Evolutionary conservation across 2,329 filamentous ascomycete species (phyloP).

Genomic region (Talaromyces sp.): DNA sequence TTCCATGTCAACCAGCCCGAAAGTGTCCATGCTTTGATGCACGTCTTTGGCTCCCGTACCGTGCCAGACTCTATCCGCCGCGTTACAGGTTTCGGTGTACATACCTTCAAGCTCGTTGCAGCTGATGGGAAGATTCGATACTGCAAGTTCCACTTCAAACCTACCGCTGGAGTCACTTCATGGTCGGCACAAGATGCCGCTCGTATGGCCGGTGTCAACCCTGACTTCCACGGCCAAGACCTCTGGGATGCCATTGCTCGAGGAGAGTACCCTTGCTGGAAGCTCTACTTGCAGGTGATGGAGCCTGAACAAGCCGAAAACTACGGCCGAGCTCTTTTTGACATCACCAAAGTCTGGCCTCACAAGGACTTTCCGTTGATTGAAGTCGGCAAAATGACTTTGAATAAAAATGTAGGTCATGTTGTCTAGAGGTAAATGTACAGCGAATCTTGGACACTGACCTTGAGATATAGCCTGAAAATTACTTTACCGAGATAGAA

Average conservation of each 20-base stretch:
- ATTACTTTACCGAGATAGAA: constrained; percentile 21
- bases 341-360: constrained; percentile 13
- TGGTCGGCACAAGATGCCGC: constrained; percentile 44
- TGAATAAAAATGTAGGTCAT: constrained; percentile 15
- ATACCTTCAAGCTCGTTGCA: constrained; percentile 58
- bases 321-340: constrained; percentile 16
- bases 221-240: constrained; percentile 17
- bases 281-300: constrained; percentile 20
- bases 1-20: constrained; percentile 59
- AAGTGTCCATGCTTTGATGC: constrained; percentile 58
- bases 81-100: constrained; percentile 63
- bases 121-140: constrained; percentile 60
- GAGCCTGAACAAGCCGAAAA: constrained; percentile 18
- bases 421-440: too few species aligned
- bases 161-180: constrained; percentile 46
- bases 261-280: constrained; percentile 19
- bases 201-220: constrained; percentile 14
- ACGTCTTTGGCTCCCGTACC: constrained; percentile 63
- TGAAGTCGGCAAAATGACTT: constrained; percentile 21
- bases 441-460: background rate
- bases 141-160: constrained; percentile 53
- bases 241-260: constrained; percentile 13
- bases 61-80: constrained; percentile 57
- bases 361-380: constrained; percentile 14
- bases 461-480: background rate